Conservation (phyloP, 2,329 filamentous ascomycete species). For the Apiospora malaysiana region DNA sequence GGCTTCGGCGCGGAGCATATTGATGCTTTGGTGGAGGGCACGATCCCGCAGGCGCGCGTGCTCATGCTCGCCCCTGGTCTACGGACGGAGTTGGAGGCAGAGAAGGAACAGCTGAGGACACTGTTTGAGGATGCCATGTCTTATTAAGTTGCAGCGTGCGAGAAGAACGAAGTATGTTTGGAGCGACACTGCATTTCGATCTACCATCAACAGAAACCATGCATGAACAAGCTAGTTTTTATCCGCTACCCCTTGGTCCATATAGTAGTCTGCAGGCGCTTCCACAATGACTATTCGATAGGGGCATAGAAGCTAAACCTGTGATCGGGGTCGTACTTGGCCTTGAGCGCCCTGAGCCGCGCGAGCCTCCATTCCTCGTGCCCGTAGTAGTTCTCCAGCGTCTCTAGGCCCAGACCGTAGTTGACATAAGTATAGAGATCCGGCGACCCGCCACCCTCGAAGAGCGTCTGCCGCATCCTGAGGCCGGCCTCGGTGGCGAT, state of each 20-base stretch:
- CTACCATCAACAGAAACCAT: neutral
- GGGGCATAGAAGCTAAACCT: slow-evolving; percentile 25
- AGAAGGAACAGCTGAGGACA: slow-evolving; percentile 72
- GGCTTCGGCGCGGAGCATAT: slow-evolving; percentile 81
- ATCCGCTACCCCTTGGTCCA: neutral
- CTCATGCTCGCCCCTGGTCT: slow-evolving; percentile 89
- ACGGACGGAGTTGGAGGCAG: slow-evolving; percentile 69
- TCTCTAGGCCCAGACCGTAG: slow-evolving; percentile 21
- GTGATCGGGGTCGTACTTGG: slow-evolving; percentile 20
- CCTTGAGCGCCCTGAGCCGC: slow-evolving; percentile 19
- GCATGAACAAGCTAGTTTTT: neutral
- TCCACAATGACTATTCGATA: neutral
- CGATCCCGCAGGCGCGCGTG: slow-evolving; percentile 88
- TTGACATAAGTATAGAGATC: slow-evolving; percentile 21
- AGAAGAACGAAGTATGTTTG: neutral
- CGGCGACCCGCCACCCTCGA: slow-evolving; percentile 21
- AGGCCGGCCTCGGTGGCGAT: neutral
- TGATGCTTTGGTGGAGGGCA: slow-evolving; percentile 88
- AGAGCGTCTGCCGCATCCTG: slow-evolving; percentile 1
- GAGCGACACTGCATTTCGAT: neutral
- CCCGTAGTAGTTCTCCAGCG: slow-evolving; percentile 21
- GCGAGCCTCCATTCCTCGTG: slow-evolving; percentile 24
- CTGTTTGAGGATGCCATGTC: slow-evolving; percentile 69
- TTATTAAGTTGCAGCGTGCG: slow-evolving; percentile 35
- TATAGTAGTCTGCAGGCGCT: neutral